Base-by-base conservation (phyloP, 1,284 basidiomycete species). In the Peniophora sp. region DNA sequence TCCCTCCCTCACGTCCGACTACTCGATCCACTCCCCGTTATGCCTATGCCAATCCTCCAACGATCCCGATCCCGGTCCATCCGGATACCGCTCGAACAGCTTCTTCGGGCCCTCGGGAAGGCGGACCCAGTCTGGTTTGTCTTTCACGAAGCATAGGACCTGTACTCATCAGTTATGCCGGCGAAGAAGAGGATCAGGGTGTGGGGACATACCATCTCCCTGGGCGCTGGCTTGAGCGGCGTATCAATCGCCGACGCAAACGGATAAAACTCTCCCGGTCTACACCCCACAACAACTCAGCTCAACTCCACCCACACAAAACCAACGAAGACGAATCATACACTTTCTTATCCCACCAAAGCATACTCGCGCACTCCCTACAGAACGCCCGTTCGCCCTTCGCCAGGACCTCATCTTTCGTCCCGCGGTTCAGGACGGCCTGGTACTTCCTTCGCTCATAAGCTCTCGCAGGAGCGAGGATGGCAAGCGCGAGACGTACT, bases 201-300 rank as follows among this genome's bases (percentile, higher is more conserved):
- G n/a, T n/a, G 15, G 18, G 6, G 15, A 62, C 67, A 50, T 45
- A 81, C 80, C 68, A 82, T 61, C n/a, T 67, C 68, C 14, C 73
- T 64, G 1, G 81, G 76, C 0, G 54, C 6, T 12, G 27, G 47
- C 34, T 70, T 68, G n/a, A 80, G 67, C 3, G 78, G 77, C 5
- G 68, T 69, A 52, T 83, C 81, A 44, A 83, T 79, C 0, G 72
- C 78, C 22, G 77, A 78, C 2, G 81, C 81, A 54, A 81, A 83
- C 3, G 80, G 81, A 53, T 83, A 80, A 24, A 83, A 64, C 0
- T 76, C 59, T 35, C 81, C 76, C 0, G 80, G 79, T 79, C 79
- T 81, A 12, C n/a, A 32, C 12, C 8, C 6, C 37, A 20, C 18
- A 8, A 15, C 8, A n/a, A 41, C 8, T 41, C 5, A 41, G 8